Evolutionary conservation across 305 asterid genomes (phyloP).

Genomic region (Fraxinus greggii): DNA sequence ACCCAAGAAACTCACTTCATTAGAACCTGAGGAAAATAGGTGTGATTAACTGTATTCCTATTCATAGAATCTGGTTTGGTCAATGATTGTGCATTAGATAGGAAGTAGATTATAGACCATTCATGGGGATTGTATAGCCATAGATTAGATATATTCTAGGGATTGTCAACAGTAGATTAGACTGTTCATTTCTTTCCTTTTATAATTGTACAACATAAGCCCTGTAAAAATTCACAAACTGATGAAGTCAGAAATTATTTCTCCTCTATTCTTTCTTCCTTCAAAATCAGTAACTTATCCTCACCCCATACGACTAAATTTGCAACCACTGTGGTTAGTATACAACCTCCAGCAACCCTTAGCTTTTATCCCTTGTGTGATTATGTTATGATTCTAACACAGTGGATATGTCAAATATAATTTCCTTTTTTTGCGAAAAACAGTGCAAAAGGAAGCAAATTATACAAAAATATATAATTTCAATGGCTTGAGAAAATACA

Average conservation of each 20-base stretch:
- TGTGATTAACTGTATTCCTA: neutral
- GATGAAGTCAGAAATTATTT: neutral
- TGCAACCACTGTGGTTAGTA: neutral
- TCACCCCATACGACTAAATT: neutral
- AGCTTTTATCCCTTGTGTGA: neutral
- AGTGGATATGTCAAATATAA: neutral
- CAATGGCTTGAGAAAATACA: neutral
- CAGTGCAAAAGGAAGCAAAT: neutral
- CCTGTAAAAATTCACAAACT: neutral
- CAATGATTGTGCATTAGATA: neutral
- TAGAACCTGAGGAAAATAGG: neutral
- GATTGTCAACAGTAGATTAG: neutral
- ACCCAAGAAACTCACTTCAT: neutral
- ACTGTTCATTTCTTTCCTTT: neutral
- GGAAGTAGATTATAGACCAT: neutral
- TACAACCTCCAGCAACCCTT: neutral
- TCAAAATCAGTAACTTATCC: neutral
- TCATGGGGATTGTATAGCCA: neutral
- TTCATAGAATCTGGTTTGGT: neutral
- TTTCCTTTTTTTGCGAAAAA: neutral
- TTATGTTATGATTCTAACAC: neutral
- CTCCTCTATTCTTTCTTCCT: neutral
- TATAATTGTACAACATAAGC: neutral
- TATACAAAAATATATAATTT: neutral
- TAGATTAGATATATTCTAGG: neutral